Evolutionary conservation across 2,329 filamentous ascomycete genomes (phyloP).

Genomic region (Xylaria polymorpha): DNA sequence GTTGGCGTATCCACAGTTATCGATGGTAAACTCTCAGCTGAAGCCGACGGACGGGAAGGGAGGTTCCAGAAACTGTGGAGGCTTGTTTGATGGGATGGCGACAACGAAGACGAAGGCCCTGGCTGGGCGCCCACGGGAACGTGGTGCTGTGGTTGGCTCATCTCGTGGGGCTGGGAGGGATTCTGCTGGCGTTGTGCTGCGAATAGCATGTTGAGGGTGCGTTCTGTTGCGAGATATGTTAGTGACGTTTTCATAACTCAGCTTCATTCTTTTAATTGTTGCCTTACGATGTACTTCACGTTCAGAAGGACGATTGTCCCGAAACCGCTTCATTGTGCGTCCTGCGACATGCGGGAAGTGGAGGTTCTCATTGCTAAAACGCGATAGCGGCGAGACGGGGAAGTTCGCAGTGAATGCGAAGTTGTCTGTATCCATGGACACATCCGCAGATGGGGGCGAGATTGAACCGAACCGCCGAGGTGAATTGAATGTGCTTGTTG

Average conservation of each 20-base stretch:
- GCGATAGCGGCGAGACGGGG: conserved; percentile 45
- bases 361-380: conserved; percentile 40
- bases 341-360: conserved; percentile 58
- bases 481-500: conserved; percentile 59
- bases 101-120: conserved; percentile 7
- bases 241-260: conserved; percentile 15
- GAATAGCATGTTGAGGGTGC: conserved; percentile 68
- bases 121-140: conserved; percentile 33
- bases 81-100: conserved; percentile 58
- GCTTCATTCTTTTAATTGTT: background rate
- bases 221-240: conserved; percentile 56
- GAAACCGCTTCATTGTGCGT: conserved; percentile 71
- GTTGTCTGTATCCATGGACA: conserved; percentile 51
- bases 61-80: conserved; percentile 73
- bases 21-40: conserved; percentile 41
- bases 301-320: conserved; percentile 68
- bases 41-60: conserved; percentile 52
- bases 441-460: conserved; percentile 42
- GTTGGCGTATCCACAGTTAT: conserved; percentile 45
- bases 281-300: conserved; percentile 65
- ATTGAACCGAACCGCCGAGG: conserved; percentile 48
- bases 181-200: conserved; percentile 59
- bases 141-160: conserved; percentile 25
- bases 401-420: conserved; percentile 46
- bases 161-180: conserved; percentile 33